A percentile compares a stretch with the other conserved stretches of the same genome.
phyloP scores from a whole-genome alignment of 345 rosid species.

The Physaria fendleri region DNA sequence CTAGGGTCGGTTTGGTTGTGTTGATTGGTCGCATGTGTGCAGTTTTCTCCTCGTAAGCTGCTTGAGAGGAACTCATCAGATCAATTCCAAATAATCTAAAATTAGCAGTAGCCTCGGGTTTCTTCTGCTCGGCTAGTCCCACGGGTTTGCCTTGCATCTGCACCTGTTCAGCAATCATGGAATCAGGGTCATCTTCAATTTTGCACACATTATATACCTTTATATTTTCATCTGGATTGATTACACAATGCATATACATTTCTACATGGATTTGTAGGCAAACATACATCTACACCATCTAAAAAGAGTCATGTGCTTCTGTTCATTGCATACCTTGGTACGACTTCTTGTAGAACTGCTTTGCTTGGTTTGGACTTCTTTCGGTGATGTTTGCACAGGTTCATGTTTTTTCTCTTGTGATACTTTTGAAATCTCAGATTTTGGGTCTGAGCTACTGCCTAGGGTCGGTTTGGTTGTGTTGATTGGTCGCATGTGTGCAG shows the following conservation, averaged over 20 bases:
- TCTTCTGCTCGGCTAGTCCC: slow-evolving; percentile 72
- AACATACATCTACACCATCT: background rate
- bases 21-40: slow-evolving; percentile 28
- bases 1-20: slow-evolving; percentile 31
- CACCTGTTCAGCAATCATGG: slow-evolving; percentile 40
- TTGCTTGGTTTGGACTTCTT: slow-evolving; percentile 64
- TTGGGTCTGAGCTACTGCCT: slow-evolving; percentile 51
- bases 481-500: slow-evolving; percentile 28
- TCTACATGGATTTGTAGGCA: background rate
- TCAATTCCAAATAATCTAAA: slow-evolving; percentile 80
- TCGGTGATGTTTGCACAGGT: slow-evolving; percentile 38
- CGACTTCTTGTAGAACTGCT: slow-evolving; percentile 42
- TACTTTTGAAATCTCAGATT: slow-evolving; percentile 43
- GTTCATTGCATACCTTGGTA: slow-evolving; percentile 54
- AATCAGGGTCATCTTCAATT: background rate
- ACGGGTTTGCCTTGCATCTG: slow-evolving; percentile 89
- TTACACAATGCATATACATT: background rate
- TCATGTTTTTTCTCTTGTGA: slow-evolving; percentile 52
- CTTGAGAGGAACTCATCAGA: slow-evolving; percentile 41
- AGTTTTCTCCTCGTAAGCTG: slow-evolving; percentile 35
- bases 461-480: slow-evolving; percentile 27
- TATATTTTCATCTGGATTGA: background rate
- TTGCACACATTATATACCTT: background rate
- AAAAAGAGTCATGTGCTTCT: background rate
- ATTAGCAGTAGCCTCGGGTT: slow-evolving; percentile 37